A percentile compares a stretch with the other conserved stretches of the same genome.
Conservation (phyloP, 23 red algal species). For the Gracilaria caudata region DNA sequence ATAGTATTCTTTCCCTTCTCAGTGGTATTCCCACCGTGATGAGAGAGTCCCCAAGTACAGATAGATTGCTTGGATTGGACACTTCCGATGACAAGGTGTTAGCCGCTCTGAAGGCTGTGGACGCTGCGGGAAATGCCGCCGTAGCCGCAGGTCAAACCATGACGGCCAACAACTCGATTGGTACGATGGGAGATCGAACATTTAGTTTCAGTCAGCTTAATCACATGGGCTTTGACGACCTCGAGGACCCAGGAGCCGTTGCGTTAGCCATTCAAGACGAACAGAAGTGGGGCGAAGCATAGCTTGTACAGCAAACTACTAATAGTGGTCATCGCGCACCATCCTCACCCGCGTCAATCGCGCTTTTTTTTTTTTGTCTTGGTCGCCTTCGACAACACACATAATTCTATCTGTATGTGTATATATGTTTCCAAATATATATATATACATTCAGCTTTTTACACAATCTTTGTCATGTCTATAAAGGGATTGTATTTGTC, state of each 20-base stretch:
- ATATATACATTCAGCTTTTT: constrained; percentile 31
- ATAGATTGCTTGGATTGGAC: constrained; percentile 68
- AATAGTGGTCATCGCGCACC: constrained; percentile 16
- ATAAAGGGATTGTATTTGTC: constrained; percentile 34
- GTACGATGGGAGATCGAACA: constrained; percentile 60
- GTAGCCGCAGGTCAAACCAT: constrained; percentile 31
- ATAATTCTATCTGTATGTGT: constrained; percentile 32
- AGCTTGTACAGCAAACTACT: constrained; percentile 17
- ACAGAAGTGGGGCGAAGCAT: constrained; percentile 51
- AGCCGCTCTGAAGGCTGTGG: constrained; percentile 42
- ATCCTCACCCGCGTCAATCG: background rate
- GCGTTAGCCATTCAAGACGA: constrained; percentile 55
- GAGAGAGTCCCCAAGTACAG: constrained; percentile 70
- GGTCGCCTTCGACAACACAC: constrained; percentile 17
- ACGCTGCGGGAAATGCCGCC: constrained; percentile 23
- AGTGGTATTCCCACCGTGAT: constrained; percentile 71
- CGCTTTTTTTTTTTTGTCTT: constrained; percentile 27
- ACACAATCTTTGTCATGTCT: constrained; percentile 35
- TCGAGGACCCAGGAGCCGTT: constrained; percentile 58
- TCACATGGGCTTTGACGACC: constrained; percentile 63
- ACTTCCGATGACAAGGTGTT: constrained; percentile 37
- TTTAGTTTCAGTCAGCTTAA: constrained; percentile 72
- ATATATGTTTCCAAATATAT: constrained; percentile 31
- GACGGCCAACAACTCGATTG: constrained; percentile 31
- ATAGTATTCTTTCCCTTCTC: constrained; percentile 72